Evolutionary conservation across 129 eudicot species (phyloP), one percentile per base, ranked within the genome.

Genomic region (Centrapalus pauciflorus): DNA sequence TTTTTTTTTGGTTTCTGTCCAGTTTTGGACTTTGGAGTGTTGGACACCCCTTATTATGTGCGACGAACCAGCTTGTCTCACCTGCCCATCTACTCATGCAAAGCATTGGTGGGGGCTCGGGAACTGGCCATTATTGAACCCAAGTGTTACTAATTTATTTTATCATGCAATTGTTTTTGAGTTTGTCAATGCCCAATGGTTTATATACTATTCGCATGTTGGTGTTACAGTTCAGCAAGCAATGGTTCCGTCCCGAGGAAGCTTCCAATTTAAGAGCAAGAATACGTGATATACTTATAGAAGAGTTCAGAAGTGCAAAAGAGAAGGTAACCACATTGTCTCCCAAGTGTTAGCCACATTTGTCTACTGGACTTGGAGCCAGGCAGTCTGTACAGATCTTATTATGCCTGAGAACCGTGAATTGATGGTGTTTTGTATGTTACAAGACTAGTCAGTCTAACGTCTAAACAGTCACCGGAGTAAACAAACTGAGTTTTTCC

Each of bases 201-300:
- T 45, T n/a, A n/a, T n/a, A n/a, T n/a, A 7, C 16, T 12, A 33
- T 60, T 52, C 10, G 8, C 16, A 33, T 3, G 32, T 24, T 4
- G 54, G 67, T 48, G 72, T 64, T 40, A 65, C 83, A 92, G 98
- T 79, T 92, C 60, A 81, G 83, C 37, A 88, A 61, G 74, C 52
- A 79, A 43, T 92, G 96, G 98, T 92, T 92, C 40, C 70, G 19
- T 37, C 95, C 96, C 0, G 77, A 77, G 51, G 89, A 88, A 72
- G 96, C 98, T 26, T 92, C 98, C 20, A 50, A 41, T 60, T 57
- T 92, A 80, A 85, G 98, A 83, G 50, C 19, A 30, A 79, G 48
- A 63, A 81, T 92, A 61, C 66, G 74, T 23, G 35, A 52, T 73
- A 16, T 83, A 51, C 89, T 92, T 30, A 61, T 27, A 38, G 49